phyloP scores from a whole-genome alignment of 1,139 yeast genomes.

The Scheffersomyces cryptocercus region DNA sequence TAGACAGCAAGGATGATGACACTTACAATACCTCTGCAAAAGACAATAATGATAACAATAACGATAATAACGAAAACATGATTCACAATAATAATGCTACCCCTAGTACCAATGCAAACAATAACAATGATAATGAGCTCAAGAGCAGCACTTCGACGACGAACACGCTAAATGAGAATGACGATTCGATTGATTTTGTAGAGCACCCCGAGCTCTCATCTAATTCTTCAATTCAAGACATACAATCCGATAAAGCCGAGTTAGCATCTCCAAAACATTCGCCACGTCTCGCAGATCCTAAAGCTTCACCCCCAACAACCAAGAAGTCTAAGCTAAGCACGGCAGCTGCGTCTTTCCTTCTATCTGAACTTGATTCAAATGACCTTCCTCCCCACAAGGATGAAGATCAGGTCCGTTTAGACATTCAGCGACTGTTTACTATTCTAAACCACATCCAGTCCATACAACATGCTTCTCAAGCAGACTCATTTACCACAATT shows the following conservation, averaged over 20 bases:
- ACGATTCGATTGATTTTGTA: too few relatives aligned
- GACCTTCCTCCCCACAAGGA: conserved; percentile 59
- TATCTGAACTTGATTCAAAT: conserved; percentile 23
- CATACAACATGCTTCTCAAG: conserved; percentile 15
- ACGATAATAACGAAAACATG: too few relatives aligned
- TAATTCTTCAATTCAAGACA: background rate
- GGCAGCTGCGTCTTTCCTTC: conserved; percentile 10
- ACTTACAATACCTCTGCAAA: background rate
- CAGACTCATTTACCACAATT: conserved; percentile 36
- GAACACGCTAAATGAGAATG: too few relatives aligned
- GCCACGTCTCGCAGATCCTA: too few relatives aligned
- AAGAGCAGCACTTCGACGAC: background rate
- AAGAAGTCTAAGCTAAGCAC: conserved; percentile 5
- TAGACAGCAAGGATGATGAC: background rate
- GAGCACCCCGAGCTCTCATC: too few relatives aligned
- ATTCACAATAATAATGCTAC: too few relatives aligned
- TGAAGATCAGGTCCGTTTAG: conserved; percentile 77
- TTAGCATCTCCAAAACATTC: too few relatives aligned
- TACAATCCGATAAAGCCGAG: background rate
- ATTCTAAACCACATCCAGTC: conserved; percentile 34
- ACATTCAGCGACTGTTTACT: conserved; percentile 71
- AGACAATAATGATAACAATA: too few relatives aligned
- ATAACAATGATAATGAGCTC: background rate
- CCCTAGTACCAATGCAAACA: background rate
- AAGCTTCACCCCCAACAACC: background rate